A percentile compares a stretch with the other conserved stretches of the same genome.
Evolutionary conservation across 805 yeast species (phyloP).

Genomic region (Candida hungchunana): DNA sequence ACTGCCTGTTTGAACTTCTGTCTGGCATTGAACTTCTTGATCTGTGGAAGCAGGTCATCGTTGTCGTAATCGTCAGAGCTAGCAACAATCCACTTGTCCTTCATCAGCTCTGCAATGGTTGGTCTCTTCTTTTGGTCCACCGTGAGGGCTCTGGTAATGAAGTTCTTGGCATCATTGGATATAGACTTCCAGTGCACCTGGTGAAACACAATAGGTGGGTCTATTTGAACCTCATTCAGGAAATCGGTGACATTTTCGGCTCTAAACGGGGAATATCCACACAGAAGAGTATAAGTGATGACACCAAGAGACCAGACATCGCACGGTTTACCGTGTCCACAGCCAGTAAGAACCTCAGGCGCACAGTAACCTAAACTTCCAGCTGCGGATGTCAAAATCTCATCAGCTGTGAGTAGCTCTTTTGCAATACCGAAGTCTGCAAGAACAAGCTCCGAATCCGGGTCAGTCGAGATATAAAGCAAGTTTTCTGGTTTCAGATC

Average conservation of each 20-base stretch:
- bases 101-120: slow-evolving; percentile 57
- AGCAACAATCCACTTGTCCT: slow-evolving; percentile 71
- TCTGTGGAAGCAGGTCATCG: slow-evolving; percentile 73
- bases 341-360: slow-evolving; percentile 79
- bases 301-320: slow-evolving; percentile 97
- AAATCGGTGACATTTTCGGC: slow-evolving; percentile 82
- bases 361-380: slow-evolving; percentile 98
- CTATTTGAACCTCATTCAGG: slow-evolving; percentile 67
- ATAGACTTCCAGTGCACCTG: slow-evolving; percentile 82
- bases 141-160: slow-evolving; percentile 67
- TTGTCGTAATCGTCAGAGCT: slow-evolving; percentile 39
- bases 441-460: slow-evolving; percentile 69
- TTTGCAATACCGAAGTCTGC: slow-evolving; percentile 98
- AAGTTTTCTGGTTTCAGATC: slow-evolving; percentile 95
- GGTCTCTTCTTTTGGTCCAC: slow-evolving; percentile 66
- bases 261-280: slow-evolving; percentile 90
- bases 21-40: slow-evolving; percentile 79
- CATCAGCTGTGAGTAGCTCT: slow-evolving; percentile 54
- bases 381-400: slow-evolving; percentile 65
- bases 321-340: slow-evolving; percentile 93
- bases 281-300: slow-evolving; percentile 80
- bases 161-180: slow-evolving; percentile 73
- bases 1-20: slow-evolving; percentile 81
- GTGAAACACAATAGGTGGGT: slow-evolving; percentile 80
- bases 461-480: slow-evolving; percentile 56